Percentiles rank a stretch among this genome's conserved stretches.
phyloP scores from a whole-genome alignment of 495 filamentous ascomycete genomes.

The Neohortaea acidophila region DNA sequence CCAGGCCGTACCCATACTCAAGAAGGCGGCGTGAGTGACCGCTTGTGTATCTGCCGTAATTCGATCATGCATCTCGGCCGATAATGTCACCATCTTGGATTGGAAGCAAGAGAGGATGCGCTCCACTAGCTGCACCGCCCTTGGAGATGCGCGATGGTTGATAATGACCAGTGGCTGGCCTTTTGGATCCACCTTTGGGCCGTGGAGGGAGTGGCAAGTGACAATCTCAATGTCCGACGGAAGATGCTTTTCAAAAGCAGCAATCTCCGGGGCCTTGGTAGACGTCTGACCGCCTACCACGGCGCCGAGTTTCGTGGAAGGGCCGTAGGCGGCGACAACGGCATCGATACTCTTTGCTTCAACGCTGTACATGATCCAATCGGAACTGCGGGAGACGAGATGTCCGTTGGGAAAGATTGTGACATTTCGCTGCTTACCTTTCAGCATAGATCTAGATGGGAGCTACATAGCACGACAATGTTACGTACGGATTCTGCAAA shows the following conservation, averaged over 20 bases:
- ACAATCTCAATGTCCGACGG: slow-evolving; percentile 83
- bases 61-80: slow-evolving; percentile 74
- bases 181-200: slow-evolving; percentile 60
- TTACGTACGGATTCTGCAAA: slow-evolving; percentile 55
- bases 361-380: slow-evolving; percentile 96
- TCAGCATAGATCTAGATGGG: slow-evolving; percentile 35
- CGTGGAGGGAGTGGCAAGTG: slow-evolving; percentile 93
- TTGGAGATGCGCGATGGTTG: slow-evolving; percentile 71
- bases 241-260: slow-evolving; percentile 78
- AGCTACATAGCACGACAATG: slow-evolving; percentile 1
- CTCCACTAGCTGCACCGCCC: slow-evolving; percentile 63
- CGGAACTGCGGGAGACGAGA: slow-evolving; percentile 82
- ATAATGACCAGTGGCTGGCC: slow-evolving; percentile 87
- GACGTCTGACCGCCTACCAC: slow-evolving; percentile 97
- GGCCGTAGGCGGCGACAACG: slow-evolving; percentile 73
- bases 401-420: slow-evolving; percentile 80
- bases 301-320: slow-evolving; percentile 82
- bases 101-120: slow-evolving; percentile 63
- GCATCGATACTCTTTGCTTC: slow-evolving; percentile 78
- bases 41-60: slow-evolving; percentile 98
- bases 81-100: slow-evolving; percentile 72
- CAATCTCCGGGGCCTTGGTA: slow-evolving; percentile 93
- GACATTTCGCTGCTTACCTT: slow-evolving; percentile 47
- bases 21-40: slow-evolving; percentile 91
- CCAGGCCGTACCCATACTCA: slow-evolving; percentile 96